Base-by-base conservation (phyloP, 176 grass and related monocot species). In the Oryza coarctata region DNA sequence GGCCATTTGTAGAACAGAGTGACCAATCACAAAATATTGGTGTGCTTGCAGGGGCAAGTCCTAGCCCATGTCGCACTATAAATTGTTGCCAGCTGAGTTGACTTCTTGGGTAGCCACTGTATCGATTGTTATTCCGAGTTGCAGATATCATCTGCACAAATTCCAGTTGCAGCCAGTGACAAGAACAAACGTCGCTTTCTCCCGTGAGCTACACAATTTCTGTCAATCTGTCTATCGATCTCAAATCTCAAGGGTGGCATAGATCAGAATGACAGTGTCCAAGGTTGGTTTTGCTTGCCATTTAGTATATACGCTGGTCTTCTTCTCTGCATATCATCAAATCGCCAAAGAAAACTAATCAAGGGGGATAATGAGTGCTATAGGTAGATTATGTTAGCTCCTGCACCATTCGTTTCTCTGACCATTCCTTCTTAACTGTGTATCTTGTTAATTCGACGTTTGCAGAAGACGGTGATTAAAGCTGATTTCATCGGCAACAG, bases 381-480 rank as follows among this genome's bases (percentile, higher is more conserved):
- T 45, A 34, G 38, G 28, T 25, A 47, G 30, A 49, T 17, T 4
- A 32, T 44, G 12, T 6, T 36, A 36, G 32, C 1, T 10, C 18
- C 39, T 28, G 40, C 23, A 61, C 22, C 12, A 12, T 73, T 25
- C 8, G 85, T 65, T 44, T 44, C 11, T 44, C 41, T 47, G 44
- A 14, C 13, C 44, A 15, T 47, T 13, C 44, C 7, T 47, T 3
- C 52, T 58, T 23, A 22, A 58, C 52, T 58, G 52, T 58, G 18
- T 33, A n/a, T 58, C 52, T 3, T 58, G 52, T n/a, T 0, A 23
- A 8, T 23, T 58, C 20, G 47, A 18, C 20, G 22, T 75, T 2
- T 61, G 25, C 83, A 86, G 88, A 83, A 90, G 34, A 86, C 75
- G 50, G 73, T 83, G 88, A 64, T 90, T 73, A 78, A 50, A 17